These are phyloP conservation scores for Exidia glandulosa DNA, from an alignment of 768 basidiomycete species.

Conservation along the genomic window DNA sequence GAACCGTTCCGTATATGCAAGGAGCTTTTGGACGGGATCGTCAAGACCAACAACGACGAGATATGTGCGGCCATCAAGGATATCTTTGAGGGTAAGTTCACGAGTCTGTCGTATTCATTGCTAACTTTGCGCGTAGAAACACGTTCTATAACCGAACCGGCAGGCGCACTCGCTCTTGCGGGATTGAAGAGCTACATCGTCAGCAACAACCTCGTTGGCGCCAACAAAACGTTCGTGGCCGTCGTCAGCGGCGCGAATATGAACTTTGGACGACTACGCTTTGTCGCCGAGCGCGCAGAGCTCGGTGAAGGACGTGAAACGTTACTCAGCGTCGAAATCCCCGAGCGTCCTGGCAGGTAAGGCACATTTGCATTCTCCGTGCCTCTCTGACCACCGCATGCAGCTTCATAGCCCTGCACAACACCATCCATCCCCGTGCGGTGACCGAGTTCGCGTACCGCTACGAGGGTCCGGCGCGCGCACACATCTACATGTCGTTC, in stretches of 20 bases:
- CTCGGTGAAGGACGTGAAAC: conserved; percentile 93
- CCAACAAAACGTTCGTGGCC: conserved; percentile 80
- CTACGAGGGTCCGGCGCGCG: conserved; percentile 56
- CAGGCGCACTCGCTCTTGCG: conserved; percentile 86
- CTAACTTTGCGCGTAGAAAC: conserved; percentile 52
- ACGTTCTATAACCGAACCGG: conserved; percentile 90
- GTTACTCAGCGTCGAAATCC: conserved; percentile 86
- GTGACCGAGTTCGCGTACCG: conserved; percentile 96
- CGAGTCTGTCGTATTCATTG: not conserved
- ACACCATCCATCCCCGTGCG: conserved; percentile 77
- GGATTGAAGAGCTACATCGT: conserved; percentile 83
- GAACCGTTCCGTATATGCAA: conserved; percentile 92
- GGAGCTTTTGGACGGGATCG: conserved; percentile 68
- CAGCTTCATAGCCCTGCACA: conserved; percentile 83
- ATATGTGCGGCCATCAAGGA: conserved; percentile 99
- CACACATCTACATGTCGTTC: conserved; percentile 88
- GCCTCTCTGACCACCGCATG: conserved; percentile 1
- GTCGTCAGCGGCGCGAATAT: conserved; percentile 96
- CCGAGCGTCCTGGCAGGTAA: conserved; percentile 85
- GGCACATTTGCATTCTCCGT: conserved; percentile 11
- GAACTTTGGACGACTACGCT: conserved; percentile 94
- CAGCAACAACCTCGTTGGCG: conserved; percentile 68
- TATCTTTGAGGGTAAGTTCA: conserved; percentile 77
- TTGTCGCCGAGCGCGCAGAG: conserved; percentile 98
- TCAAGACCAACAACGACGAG: conserved; percentile 87